These are phyloP conservation scores for Suillus decipiens DNA, from an alignment of 768 basidiomycete species.

Conservation along the genomic window DNA sequence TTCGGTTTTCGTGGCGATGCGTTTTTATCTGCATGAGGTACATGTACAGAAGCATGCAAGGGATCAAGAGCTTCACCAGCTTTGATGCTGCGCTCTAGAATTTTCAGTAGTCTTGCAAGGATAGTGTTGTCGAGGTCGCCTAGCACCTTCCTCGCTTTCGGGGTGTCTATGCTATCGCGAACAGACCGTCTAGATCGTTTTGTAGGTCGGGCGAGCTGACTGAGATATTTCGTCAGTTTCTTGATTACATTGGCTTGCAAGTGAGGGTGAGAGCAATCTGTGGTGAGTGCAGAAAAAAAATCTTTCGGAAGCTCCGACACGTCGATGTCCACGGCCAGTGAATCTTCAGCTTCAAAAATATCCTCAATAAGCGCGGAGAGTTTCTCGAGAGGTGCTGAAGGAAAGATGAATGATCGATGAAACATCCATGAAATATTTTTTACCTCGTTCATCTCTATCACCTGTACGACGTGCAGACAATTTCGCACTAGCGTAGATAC, in stretches of 20 bases:
- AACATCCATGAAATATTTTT: constrained; percentile 15
- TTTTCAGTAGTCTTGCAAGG: constrained; percentile 68
- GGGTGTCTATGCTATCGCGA: constrained; percentile 43
- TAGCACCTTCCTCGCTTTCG: constrained; percentile 56
- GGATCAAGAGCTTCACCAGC: constrained; percentile 77
- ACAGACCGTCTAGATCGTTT: constrained; percentile 62
- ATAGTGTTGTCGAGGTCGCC: constrained; percentile 65
- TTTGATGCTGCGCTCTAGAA: constrained; percentile 78
- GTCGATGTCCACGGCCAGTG: constrained; percentile 57
- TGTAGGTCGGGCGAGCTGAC: constrained; percentile 63
- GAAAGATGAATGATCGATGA: constrained; percentile 8
- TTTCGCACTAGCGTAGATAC: constrained; percentile 38
- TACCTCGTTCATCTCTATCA: constrained; percentile 77
- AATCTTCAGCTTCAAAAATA: constrained; percentile 81
- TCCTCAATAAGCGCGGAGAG: constrained; percentile 78
- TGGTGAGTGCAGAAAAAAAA: constrained; percentile 64
- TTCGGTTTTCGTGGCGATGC: constrained; percentile 46
- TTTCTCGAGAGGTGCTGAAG: constrained; percentile 70
- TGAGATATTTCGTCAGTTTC: constrained; percentile 71
- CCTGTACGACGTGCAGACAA: constrained; percentile 63
- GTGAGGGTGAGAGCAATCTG: constrained; percentile 59
- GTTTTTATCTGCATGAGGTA: constrained; percentile 20
- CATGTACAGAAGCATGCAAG: constrained; percentile 44
- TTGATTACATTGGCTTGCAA: constrained; percentile 58
- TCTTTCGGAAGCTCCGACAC: constrained; percentile 53